phyloP scores from a whole-genome alignment of 2,329 filamentous ascomycete species.

The Nigrospora osmanthi region DNA sequence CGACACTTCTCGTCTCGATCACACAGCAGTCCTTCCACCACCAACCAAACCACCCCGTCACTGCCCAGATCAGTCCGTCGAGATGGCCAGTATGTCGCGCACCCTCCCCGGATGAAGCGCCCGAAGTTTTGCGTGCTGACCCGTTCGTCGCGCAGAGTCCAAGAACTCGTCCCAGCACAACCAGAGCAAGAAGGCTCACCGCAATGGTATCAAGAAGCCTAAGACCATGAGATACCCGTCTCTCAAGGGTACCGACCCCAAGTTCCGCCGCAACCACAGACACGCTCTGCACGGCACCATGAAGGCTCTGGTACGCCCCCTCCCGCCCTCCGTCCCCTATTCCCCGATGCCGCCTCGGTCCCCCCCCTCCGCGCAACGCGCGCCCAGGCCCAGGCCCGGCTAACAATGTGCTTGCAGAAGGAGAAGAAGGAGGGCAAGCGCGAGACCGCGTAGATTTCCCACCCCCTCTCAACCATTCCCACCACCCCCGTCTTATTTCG shows the following conservation, averaged over 20 bases:
- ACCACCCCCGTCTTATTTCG: constrained; percentile 8
- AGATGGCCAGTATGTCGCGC: constrained; percentile 56
- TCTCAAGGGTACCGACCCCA: constrained; percentile 96
- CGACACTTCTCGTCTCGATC: too few relatives aligned
- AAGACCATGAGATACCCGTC: constrained; percentile 99
- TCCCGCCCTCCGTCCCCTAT: neutral
- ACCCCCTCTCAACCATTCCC: too few relatives aligned
- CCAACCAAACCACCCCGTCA: constrained; percentile 1
- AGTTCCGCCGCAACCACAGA: constrained; percentile 99
- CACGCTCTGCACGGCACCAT: constrained; percentile 98
- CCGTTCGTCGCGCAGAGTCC: constrained; percentile 59
- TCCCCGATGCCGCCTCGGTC: neutral
- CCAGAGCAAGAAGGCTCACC: constrained; percentile 96
- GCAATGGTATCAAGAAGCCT: constrained; percentile 99
- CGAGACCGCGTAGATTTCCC: constrained; percentile 57
- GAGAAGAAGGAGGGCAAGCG: constrained; percentile 96
- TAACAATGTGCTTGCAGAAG: constrained; percentile 48
- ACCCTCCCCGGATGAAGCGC: neutral
- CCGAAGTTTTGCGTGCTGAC: constrained; percentile 14
- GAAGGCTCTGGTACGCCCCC: constrained; percentile 78
- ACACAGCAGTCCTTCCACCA: neutral
- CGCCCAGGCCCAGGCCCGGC: neutral
- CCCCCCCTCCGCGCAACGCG: neutral
- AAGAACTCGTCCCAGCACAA: constrained; percentile 99
- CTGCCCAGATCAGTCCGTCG: constrained; percentile 27